These are phyloP conservation scores for Chrysoporthe puriensis DNA, from an alignment of 2,329 filamentous ascomycete species.

Conservation along the genomic window DNA sequence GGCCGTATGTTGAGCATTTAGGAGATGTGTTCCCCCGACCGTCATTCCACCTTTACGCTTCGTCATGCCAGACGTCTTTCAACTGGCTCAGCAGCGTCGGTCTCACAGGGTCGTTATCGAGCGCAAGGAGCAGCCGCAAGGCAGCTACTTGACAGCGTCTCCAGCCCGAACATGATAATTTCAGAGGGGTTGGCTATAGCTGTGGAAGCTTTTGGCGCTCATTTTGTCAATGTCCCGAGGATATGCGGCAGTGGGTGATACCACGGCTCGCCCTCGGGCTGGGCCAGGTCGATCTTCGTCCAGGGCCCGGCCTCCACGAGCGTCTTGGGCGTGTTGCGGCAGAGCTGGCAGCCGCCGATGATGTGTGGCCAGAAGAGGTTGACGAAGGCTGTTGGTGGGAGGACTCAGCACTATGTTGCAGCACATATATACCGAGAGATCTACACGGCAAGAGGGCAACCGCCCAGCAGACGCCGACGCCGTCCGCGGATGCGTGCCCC, in stretches of 20 bases:
- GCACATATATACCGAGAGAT: background rate
- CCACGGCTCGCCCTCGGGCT: conserved; percentile 46
- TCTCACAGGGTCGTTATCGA: background rate
- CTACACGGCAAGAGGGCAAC: too few relatives aligned
- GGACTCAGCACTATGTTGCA: background rate
- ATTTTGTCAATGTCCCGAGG: conserved; percentile 58
- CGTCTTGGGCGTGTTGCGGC: conserved; percentile 50
- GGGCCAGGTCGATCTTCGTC: conserved; percentile 51
- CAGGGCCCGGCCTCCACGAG: conserved; percentile 56
- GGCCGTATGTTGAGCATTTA: background rate
- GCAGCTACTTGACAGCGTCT: background rate
- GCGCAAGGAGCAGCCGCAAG: too few relatives aligned
- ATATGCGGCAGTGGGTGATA: conserved; percentile 52
- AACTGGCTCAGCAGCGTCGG: background rate
- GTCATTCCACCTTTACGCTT: background rate
- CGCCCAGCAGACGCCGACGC: too few relatives aligned
- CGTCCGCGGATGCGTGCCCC: too few relatives aligned
- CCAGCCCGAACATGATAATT: background rate
- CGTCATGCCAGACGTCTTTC: background rate
- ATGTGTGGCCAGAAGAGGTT: conserved; percentile 57
- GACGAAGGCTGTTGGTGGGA: conserved; percentile 44
- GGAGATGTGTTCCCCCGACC: background rate
- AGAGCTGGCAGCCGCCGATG: conserved; percentile 56
- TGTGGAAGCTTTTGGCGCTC: conserved; percentile 11
- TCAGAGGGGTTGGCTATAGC: too few relatives aligned